These are phyloP conservation scores for Euptelea pleiosperma DNA, from an alignment of 164 flowering plant species.

Conservation along the genomic window DNA sequence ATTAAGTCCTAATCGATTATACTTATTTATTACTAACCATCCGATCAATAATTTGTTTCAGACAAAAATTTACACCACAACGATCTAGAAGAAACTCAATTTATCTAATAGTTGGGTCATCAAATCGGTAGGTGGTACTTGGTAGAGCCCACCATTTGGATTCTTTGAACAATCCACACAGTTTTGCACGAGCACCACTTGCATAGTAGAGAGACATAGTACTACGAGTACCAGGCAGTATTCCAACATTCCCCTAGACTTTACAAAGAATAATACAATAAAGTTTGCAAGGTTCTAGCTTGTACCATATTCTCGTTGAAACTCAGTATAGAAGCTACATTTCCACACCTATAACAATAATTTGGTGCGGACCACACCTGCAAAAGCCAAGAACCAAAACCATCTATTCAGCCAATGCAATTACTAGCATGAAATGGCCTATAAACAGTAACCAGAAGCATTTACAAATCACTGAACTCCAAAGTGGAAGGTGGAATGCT, in stretches of 20 bases:
- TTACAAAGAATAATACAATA: neutral
- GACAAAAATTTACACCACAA: too few species aligned
- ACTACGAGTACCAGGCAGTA: neutral
- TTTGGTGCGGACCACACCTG: conserved; percentile 99
- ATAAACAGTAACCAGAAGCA: conserved; percentile 3
- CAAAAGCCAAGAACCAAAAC: conserved; percentile 23
- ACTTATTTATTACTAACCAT: too few species aligned
- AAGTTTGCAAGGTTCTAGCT: conserved; percentile 60
- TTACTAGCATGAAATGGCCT: neutral
- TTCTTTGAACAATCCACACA: neutral
- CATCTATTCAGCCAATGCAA: neutral
- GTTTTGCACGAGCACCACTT: neutral
- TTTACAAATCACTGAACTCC: neutral
- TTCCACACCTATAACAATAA: conserved; percentile 98
- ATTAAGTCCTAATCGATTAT: neutral
- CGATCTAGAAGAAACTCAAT: too few species aligned
- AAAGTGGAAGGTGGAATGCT: neutral
- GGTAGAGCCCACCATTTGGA: neutral
- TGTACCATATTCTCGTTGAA: conserved; percentile 90
- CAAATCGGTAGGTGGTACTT: too few species aligned
- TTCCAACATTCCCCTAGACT: neutral
- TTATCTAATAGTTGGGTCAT: too few species aligned
- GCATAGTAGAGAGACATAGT: neutral
- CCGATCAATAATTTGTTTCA: too few species aligned
- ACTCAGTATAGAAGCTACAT: conserved; percentile 98